Evolutionary conservation across 1,284 basidiomycete species (phyloP), one percentile per base, ranked within the genome.

Genomic region (Phellopilus nigrolimitatus): DNA sequence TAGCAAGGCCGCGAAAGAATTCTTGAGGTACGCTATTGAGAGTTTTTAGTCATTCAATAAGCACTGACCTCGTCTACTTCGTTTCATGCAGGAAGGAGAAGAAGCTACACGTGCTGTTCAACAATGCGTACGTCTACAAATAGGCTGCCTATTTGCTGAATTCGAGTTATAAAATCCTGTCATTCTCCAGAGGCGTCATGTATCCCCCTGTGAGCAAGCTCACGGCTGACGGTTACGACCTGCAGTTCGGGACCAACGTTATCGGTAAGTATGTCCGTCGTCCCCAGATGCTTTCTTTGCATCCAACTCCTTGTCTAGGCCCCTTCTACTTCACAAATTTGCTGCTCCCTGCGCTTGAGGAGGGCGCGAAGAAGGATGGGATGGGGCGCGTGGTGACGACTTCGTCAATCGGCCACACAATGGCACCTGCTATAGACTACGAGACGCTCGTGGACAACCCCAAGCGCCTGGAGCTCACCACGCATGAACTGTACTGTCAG

Each of bases 221-320:
- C 42, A 79, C 78, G 0, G 61, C 61, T 9, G 71, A 79, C 41
- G 75, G 74, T 0, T 75, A 72, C 53, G 73, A 78, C 30, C 62
- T 78, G 10, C 75, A 77, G 58, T 78, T 74, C 50, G 76, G 76
- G 3, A 76, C 71, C 2, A 79, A 79, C 53, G 66, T 68, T 13
- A 60, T 78, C 27, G 67, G 64, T 62, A 15, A 33, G 54, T 22
- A 7, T 22, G 2, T 13, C 17, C 15, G 15, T 27, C 8, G 10
- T 22, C 15, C 7, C 44, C 40, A n/a, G n/a, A 22, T 7, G 15
- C 22, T 12, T 27, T 12, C 3, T 47, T 15, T 45, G 5, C 13
- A 17, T 39, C 33, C 17, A 54, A 27, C 31, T 19, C 45, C 25
- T 15, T 21, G 27, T 21, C 28, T 56, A 64, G 71, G 66, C 3